Conservation (phyloP, 495 filamentous ascomycete species). For the Astrocystis sublimbata region DNA sequence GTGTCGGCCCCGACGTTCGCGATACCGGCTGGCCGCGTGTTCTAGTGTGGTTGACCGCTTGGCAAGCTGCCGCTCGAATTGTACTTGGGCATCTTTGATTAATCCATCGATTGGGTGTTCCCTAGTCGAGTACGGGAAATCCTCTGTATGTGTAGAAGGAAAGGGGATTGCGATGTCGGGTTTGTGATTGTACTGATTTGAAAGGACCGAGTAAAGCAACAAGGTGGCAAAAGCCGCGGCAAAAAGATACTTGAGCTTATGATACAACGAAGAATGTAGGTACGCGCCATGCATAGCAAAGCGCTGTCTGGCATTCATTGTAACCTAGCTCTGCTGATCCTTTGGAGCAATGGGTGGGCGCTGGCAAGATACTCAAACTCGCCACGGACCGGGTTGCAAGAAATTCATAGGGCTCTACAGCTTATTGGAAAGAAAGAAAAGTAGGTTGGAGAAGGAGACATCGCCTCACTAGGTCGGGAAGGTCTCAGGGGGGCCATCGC, state of each 20-base stretch:
- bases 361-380: neutral
- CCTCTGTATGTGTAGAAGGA: neutral
- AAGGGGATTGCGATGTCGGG: neutral
- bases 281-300: neutral
- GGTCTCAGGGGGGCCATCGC: too few species aligned
- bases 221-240: neutral
- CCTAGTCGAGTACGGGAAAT: neutral
- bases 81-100: neutral
- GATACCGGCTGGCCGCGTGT: slow-evolving; percentile 53
- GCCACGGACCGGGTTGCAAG: neutral
- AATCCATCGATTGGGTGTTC: slow-evolving; percentile 8
- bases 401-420: neutral
- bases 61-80: slow-evolving; percentile 24
- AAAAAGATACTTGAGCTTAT: slow-evolving; percentile 10
- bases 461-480: too few species aligned
- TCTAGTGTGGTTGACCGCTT: slow-evolving; percentile 44
- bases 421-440: neutral
- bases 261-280: slow-evolving; percentile 7
- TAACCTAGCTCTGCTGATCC: neutral
- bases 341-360: neutral
- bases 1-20: slow-evolving; percentile 54
- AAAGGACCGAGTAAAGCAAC: neutral
- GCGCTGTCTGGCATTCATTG: slow-evolving; percentile 4
- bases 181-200: neutral
- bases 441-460: neutral